Base-by-base conservation (phyloP, 139 green algal genomes). In the Chlorella sp. region DNA sequence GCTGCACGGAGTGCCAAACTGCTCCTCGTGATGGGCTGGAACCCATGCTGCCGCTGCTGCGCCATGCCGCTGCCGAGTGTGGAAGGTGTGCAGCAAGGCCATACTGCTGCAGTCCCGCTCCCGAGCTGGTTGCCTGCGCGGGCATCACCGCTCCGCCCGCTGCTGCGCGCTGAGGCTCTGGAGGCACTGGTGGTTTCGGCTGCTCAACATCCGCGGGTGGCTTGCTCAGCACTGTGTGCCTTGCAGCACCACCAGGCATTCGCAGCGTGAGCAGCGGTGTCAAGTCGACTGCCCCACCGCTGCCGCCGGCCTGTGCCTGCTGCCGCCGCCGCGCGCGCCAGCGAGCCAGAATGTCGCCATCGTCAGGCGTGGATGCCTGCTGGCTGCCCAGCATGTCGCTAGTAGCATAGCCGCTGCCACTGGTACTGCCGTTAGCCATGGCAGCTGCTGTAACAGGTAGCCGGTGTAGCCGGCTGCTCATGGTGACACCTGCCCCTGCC, bases 241-340 rank as follows among this genome's bases (percentile, higher is more conserved):
- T 9, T 21, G 12, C 51, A 21, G 51, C 51, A 18, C 12, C 11
- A 20, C 51, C 51, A n/a, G 76, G 74, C 55, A 34, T 28, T 0
- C 13, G 74, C 74, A 73, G 16, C 25, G 60, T 57, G 11, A 73
- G 76, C 13, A 81, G 55, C 20, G 75, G 28, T 2, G 28, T 44
- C 7, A 71, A 71, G 56, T 81, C 75, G 3, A 21, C 17, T 25
- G 17, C 4, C 5, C 51, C 20, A 34, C 55, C 13, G 25, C 51
- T 21, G 15, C 13, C 9, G 51, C 12, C 41, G 21, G 18, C 7
- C 38, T 17, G 7, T 7, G 32, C 60, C 36, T 62, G 62, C 78
- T 74, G 78, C 62, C 78, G 47, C 4, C 44, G 78, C 39, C 78
- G 78, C 6, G 78, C 78, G 0, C 78, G 78, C 78, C 78, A 83